These are phyloP conservation scores for Bathelium albidoporum DNA, from an alignment of 495 filamentous ascomycete genomes.

Conservation along the genomic window DNA sequence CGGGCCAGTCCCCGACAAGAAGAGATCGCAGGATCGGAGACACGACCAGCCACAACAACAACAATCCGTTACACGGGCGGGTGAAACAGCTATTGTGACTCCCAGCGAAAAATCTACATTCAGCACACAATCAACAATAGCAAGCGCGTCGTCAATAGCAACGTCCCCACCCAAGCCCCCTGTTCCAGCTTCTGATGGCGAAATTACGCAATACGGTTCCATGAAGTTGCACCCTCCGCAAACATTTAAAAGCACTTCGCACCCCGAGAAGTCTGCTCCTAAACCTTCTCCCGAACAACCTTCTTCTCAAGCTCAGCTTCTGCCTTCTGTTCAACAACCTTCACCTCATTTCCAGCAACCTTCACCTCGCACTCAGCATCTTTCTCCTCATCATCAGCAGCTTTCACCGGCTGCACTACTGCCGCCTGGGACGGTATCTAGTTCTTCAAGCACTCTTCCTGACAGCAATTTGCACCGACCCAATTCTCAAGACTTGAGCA, in stretches of 20 bases:
- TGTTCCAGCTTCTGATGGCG: conserved; percentile 21
- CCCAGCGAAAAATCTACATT: neutral
- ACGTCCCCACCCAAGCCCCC: conserved; percentile 20
- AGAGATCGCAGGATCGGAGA: conserved; percentile 29
- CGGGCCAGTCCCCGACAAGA: conserved; percentile 57
- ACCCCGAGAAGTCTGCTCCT: neutral
- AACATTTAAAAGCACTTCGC: conserved; percentile 15
- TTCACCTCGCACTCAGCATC: neutral
- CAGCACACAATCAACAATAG: neutral
- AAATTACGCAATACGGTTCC: conserved; percentile 26
- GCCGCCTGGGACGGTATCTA: neutral
- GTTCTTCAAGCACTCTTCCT: neutral
- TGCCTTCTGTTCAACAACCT: neutral
- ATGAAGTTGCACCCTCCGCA: conserved; percentile 28
- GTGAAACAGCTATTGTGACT: conserved; percentile 10
- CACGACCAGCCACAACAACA: conserved; percentile 24
- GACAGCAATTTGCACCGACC: neutral
- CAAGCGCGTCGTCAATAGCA: neutral
- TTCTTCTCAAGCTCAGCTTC: neutral
- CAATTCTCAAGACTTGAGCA: neutral
- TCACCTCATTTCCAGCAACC: neutral
- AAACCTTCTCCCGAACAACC: conserved; percentile 4
- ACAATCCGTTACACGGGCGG: conserved; percentile 17
- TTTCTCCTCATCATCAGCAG: neutral
- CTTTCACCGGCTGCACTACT: neutral